These are phyloP conservation scores for Physcomitrellopsis africana DNA, from an alignment of 225 moss, liverwort and hornwort species.

Conservation along the genomic window DNA sequence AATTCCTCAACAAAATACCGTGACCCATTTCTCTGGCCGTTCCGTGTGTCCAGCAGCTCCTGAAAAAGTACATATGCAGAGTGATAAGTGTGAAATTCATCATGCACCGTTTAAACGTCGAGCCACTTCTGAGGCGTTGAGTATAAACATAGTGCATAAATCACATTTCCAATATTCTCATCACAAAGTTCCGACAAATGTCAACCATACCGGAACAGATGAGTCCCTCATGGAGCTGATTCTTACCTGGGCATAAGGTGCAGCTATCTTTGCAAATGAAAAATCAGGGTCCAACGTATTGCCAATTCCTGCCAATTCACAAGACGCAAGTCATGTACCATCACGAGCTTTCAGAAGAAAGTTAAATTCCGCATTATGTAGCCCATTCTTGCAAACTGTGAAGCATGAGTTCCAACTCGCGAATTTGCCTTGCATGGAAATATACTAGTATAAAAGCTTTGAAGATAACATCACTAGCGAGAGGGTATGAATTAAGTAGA, in stretches of 20 bases:
- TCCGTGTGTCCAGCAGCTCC: conserved; percentile 86
- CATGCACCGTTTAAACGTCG: not conserved
- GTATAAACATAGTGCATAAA: not conserved
- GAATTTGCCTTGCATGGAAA: not conserved
- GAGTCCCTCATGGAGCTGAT: not conserved
- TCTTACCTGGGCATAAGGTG: conserved; percentile 95
- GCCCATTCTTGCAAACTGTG: not conserved
- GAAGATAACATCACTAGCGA: not conserved
- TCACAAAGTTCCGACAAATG: not conserved
- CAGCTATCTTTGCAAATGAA: conserved; percentile 95
- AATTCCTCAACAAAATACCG: conserved; percentile 81
- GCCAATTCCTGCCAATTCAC: conserved; percentile 74
- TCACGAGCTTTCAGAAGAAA: not conserved
- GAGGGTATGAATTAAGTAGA: not conserved
- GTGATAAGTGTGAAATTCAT: conserved; percentile 19
- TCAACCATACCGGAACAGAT: not conserved
- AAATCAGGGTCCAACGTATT: conserved; percentile 80
- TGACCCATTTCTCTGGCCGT: conserved; percentile 55
- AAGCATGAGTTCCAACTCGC: not conserved
- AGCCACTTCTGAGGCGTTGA: not conserved
- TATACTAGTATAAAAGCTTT: not conserved
- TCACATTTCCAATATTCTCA: not conserved
- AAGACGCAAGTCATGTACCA: not conserved
- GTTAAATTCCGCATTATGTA: not conserved
- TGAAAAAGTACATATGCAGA: conserved; percentile 33